Conservation (phyloP, 78 protist species). For the Dictyostelium purpureum region DNA sequence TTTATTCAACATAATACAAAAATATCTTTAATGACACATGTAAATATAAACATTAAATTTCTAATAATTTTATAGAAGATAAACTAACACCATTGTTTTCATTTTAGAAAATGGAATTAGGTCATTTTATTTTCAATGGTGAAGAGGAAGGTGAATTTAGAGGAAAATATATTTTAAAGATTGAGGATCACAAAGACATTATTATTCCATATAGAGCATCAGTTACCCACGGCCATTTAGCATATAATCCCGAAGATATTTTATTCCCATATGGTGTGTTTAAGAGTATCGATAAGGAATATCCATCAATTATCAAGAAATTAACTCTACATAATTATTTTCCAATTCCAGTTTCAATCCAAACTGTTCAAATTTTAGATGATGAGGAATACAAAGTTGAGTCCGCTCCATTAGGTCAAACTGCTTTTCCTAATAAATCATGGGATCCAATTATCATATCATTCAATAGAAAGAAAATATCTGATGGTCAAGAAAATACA, state of each 20-base stretch:
- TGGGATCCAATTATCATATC: constrained; percentile 17
- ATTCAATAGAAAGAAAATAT: neutral
- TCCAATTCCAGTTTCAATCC: constrained; percentile 15
- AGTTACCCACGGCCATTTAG: constrained; percentile 5
- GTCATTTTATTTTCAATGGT: constrained; percentile 26
- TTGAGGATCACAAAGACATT: neutral
- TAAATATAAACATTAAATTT: too few species aligned
- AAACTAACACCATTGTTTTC: too few species aligned
- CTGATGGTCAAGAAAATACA: neutral
- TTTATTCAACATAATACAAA: neutral
- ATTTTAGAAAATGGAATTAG: constrained; percentile 16
- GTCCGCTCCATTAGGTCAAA: constrained; percentile 17
- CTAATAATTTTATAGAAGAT: too few species aligned
- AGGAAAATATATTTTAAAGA: constrained; percentile 13
- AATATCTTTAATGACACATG: neutral
- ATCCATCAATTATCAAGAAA: neutral
- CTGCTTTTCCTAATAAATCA: neutral
- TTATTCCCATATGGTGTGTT: constrained; percentile 13
- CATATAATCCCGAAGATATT: constrained; percentile 9
- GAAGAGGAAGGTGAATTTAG: constrained; percentile 16
- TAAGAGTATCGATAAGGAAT: neutral
- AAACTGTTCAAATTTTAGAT: constrained; percentile 17
- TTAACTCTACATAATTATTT: constrained; percentile 7
- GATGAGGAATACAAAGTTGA: constrained; percentile 20
- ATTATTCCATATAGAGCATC: constrained; percentile 14